Evolutionary conservation across 495 filamentous ascomycete species (phyloP).

Genomic region (Lasiosphaeris hirsuta): DNA sequence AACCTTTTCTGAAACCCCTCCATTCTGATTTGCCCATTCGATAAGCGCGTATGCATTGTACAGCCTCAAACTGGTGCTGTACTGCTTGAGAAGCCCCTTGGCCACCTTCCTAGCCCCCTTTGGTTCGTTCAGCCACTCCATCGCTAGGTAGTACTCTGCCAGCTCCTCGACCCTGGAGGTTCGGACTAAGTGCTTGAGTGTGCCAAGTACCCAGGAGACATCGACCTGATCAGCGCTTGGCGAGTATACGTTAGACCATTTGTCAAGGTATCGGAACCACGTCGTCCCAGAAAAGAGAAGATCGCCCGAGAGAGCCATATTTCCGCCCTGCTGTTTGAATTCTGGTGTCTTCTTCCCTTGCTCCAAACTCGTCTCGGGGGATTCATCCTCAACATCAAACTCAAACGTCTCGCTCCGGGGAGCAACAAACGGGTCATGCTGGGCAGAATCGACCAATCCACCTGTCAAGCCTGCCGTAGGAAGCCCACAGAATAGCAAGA

Average conservation of each 20-base stretch:
- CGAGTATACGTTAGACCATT: constrained; percentile 9
- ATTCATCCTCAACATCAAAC: background rate
- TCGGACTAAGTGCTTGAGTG: constrained; percentile 55
- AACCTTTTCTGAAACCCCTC: constrained; percentile 57
- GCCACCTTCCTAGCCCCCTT: constrained; percentile 63
- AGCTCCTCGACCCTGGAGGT: constrained; percentile 46
- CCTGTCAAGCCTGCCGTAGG: constrained; percentile 45
- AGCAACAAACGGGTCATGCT: constrained; percentile 38
- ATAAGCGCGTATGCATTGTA: constrained; percentile 79
- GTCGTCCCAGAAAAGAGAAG: constrained; percentile 32
- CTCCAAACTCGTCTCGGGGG: constrained; percentile 1
- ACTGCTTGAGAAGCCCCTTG: constrained; percentile 66
- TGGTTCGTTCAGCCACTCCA: constrained; percentile 58
- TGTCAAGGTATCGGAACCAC: constrained; percentile 39
- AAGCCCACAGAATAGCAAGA: constrained; percentile 66
- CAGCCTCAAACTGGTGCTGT: constrained; percentile 60
- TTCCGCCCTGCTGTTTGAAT: constrained; percentile 34
- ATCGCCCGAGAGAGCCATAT: constrained; percentile 32
- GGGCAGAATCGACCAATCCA: constrained; percentile 12
- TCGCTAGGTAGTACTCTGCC: constrained; percentile 68
- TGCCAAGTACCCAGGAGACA: constrained; percentile 48
- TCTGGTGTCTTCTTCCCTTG: constrained; percentile 27
- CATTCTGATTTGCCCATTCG: constrained; percentile 57
- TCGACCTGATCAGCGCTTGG: constrained; percentile 27
- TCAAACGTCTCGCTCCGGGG: constrained; percentile 13